A percentile compares a stretch with the other conserved stretches of the same genome.
Conservation (phyloP, 495 filamentous ascomycete genomes). For the Letharia columbiana region DNA sequence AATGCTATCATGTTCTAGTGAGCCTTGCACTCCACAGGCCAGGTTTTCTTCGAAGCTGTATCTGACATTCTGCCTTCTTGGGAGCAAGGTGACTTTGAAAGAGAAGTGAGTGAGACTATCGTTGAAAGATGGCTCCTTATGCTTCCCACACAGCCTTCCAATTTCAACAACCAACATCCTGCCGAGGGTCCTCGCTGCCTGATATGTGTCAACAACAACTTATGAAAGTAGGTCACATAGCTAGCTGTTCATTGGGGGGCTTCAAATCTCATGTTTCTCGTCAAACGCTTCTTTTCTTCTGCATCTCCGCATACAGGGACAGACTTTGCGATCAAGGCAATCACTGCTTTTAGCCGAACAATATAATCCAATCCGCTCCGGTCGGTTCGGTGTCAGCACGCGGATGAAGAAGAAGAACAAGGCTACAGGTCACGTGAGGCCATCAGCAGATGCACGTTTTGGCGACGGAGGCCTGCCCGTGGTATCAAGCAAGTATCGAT, state of each 20-base stretch:
- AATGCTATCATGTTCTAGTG: neutral
- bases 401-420: too few relatives aligned
- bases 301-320: neutral
- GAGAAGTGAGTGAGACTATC: neutral
- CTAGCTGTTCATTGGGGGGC: neutral
- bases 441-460: too few relatives aligned
- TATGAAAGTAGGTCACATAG: neutral
- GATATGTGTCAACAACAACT: neutral
- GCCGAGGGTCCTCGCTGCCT: neutral
- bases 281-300: neutral
- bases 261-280: neutral
- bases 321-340: too few relatives aligned
- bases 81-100: neutral
- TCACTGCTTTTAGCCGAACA: too few relatives aligned
- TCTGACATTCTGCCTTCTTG: neutral
- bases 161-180: neutral
- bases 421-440: too few relatives aligned
- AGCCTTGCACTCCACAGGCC: neutral
- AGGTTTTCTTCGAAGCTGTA: neutral
- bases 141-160: neutral
- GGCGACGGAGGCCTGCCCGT: too few relatives aligned
- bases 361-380: too few relatives aligned
- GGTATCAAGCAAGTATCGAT: too few relatives aligned
- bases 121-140: neutral
- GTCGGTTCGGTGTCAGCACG: too few relatives aligned